Percentiles rank a stretch among this genome's conserved stretches.
phyloP scores from a whole-genome alignment of 73 alveolate genomes.

The Tetrahymena borealis region DNA sequence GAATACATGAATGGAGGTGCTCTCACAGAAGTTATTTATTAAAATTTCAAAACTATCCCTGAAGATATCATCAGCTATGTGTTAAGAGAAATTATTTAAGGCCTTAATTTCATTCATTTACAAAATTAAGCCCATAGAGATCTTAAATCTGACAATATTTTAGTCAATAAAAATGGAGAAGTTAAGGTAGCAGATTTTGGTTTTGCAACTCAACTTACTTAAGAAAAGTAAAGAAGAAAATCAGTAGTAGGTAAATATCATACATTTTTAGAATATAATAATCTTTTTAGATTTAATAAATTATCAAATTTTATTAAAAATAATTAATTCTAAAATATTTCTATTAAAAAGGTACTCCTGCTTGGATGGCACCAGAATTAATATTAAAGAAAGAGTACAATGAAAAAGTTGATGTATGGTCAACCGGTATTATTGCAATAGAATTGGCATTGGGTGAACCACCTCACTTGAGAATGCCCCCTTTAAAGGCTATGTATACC shows the following conservation, averaged over 20 bases:
- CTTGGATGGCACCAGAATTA: slow-evolving; percentile 86
- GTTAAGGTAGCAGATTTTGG: slow-evolving; percentile 42
- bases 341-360: slow-evolving; percentile 58
- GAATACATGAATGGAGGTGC: slow-evolving; percentile 43
- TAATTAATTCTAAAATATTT: not conserved
- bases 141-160: slow-evolving; percentile 32
- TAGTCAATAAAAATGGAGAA: slow-evolving; percentile 34
- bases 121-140: slow-evolving; percentile 38
- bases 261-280: too few species aligned
- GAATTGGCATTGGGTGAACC: slow-evolving; percentile 50
- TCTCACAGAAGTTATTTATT: slow-evolving; percentile 32
- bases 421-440: slow-evolving; percentile 35
- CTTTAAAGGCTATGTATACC: slow-evolving; percentile 34
- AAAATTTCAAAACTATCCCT: slow-evolving; percentile 13
- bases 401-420: slow-evolving; percentile 44
- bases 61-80: slow-evolving; percentile 32
- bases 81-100: slow-evolving; percentile 27
- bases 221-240: slow-evolving; percentile 24
- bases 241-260: slow-evolving; percentile 23
- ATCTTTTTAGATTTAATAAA: not conserved
- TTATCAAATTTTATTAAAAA: not conserved
- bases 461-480: slow-evolving; percentile 45
- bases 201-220: slow-evolving; percentile 28
- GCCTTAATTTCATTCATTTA: slow-evolving; percentile 17
- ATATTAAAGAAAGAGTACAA: slow-evolving; percentile 55